phyloP scores from a whole-genome alignment of 208 protist genomes.

The Crithidia expoeki region DNA sequence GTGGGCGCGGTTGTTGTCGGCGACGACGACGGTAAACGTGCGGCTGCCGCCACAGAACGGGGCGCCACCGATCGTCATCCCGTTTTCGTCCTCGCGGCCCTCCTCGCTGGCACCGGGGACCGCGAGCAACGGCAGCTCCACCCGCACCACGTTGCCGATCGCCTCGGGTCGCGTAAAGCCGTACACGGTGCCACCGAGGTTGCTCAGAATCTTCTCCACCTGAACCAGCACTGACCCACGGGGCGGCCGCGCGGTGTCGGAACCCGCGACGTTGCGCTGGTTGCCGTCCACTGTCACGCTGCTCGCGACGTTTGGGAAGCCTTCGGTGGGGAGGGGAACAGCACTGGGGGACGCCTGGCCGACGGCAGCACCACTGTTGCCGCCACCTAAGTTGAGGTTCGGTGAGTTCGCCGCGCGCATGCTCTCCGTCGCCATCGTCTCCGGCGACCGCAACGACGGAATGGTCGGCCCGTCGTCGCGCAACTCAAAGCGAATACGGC shows the following conservation, averaged over 20 bases:
- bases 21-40: constrained; percentile 77
- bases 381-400: not conserved
- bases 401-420: not conserved
- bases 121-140: constrained; percentile 79
- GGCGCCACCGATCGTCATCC: constrained; percentile 9
- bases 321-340: not conserved
- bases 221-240: constrained; percentile 40
- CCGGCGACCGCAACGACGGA: constrained; percentile 23
- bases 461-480: constrained; percentile 60
- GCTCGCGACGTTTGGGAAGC: constrained; percentile 1
- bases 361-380: not conserved
- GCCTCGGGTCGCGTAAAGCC: constrained; percentile 64
- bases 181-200: constrained; percentile 70
- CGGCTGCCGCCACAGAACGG: constrained; percentile 24
- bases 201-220: constrained; percentile 47
- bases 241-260: not conserved
- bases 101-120: constrained; percentile 63
- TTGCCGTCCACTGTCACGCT: not conserved
- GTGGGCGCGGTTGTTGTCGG: constrained; percentile 68
- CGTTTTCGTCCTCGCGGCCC: constrained; percentile 35
- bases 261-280: not conserved
- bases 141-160: constrained; percentile 53
- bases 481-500: constrained; percentile 75
- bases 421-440: constrained; percentile 17
- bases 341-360: constrained; percentile 1